These are phyloP conservation scores for Neotropicomus parvogracilis DNA, from an alignment of 1,284 basidiomycete genomes.

Conservation along the genomic window DNA sequence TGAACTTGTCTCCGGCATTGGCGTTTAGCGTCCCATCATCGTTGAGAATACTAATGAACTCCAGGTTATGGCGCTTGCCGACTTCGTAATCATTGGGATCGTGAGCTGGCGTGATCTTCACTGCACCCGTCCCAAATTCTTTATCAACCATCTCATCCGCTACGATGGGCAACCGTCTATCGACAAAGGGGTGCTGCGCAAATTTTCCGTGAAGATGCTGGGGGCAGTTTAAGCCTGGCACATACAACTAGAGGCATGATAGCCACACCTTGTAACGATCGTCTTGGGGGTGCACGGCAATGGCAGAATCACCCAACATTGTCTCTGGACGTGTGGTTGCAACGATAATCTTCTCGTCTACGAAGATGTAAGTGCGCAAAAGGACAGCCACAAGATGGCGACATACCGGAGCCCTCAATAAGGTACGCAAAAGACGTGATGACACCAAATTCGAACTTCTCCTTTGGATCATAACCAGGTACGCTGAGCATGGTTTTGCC, in stretches of 20 bases:
- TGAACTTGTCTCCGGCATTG: conserved; percentile 81
- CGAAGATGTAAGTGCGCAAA: neutral
- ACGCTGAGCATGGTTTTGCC: conserved; percentile 88
- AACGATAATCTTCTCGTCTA: conserved; percentile 89
- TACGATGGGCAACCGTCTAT: conserved; percentile 87
- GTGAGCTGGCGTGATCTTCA: conserved; percentile 99
- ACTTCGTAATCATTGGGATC: conserved; percentile 98
- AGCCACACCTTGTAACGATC: conserved; percentile 69
- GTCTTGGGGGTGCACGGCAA: conserved; percentile 96
- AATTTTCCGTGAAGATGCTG: conserved; percentile 93
- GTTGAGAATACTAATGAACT: conserved; percentile 95
- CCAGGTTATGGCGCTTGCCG: conserved; percentile 83
- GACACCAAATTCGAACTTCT: conserved; percentile 96
- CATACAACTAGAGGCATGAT: neutral
- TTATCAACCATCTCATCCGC: conserved; percentile 91
- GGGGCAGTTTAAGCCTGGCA: neutral
- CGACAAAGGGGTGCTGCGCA: conserved; percentile 86
- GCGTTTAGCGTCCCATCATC: conserved; percentile 97
- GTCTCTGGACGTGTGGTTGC: conserved; percentile 99
- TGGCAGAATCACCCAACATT: conserved; percentile 97
- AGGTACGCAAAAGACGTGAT: conserved; percentile 95
- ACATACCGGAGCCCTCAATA: conserved; percentile 76
- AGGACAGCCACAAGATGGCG: neutral
- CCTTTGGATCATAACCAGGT: conserved; percentile 91
- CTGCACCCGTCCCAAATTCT: conserved; percentile 96